Percentiles rank a stretch among this genome's conserved stretches.
Evolutionary conservation across 345 rosid genomes (phyloP).

Genomic region (Litchi chinensis): DNA sequence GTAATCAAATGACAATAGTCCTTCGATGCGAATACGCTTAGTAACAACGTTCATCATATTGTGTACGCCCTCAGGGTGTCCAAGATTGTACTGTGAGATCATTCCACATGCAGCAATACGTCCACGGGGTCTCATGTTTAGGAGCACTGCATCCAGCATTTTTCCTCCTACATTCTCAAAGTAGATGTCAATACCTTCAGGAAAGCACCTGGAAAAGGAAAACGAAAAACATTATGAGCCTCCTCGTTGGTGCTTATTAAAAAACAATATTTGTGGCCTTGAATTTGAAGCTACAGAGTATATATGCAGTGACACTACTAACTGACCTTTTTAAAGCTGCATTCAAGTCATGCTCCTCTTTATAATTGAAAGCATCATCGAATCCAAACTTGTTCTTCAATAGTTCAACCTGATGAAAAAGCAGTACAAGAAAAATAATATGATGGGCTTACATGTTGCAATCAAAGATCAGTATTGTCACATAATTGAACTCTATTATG

Average conservation of each 20-base stretch:
- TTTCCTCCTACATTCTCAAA: conserved; percentile 9
- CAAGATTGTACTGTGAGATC: conserved; percentile 7
- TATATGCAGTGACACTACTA: background rate
- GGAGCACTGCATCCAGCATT: conserved; percentile 12
- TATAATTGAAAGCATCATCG: conserved; percentile 43
- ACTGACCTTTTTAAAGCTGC: conserved; percentile 37
- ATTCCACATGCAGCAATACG: conserved; percentile 2
- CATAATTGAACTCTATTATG: no score
- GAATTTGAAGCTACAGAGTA: background rate
- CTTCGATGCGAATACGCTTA: conserved; percentile 26
- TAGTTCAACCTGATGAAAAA: conserved; percentile 26
- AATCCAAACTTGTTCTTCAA: conserved; percentile 37
- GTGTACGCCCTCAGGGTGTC: background rate
- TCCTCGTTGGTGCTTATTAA: background rate
- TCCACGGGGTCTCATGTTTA: conserved; percentile 11
- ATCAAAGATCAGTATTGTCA: no score
- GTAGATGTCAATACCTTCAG: conserved; percentile 16
- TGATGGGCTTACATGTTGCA: background rate
- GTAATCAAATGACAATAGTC: conserved; percentile 15
- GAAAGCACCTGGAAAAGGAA: background rate
- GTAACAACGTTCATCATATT: conserved; percentile 12
- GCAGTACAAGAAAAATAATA: background rate
- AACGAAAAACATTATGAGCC: background rate
- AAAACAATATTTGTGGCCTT: background rate
- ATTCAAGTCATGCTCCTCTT: conserved; percentile 28